phyloP scores from a whole-genome alignment of 2,329 filamentous ascomycete species.

The Nothophaeocryptopus gaeumannii region DNA sequence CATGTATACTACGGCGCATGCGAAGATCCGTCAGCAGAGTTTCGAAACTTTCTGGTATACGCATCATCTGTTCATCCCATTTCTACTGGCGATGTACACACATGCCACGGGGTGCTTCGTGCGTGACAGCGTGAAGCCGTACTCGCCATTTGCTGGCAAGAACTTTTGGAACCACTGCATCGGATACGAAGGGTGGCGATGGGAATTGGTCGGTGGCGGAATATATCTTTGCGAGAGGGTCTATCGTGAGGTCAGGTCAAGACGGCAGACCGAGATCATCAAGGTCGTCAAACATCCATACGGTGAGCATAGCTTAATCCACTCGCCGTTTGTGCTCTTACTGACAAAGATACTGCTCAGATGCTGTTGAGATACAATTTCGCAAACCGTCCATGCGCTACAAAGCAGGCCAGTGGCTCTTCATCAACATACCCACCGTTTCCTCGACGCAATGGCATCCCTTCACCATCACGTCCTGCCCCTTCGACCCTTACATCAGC shows the following conservation, averaged over 20 bases:
- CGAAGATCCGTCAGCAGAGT: slow-evolving; percentile 90
- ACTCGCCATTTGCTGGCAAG: slow-evolving; percentile 80
- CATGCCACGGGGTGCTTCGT: slow-evolving; percentile 97
- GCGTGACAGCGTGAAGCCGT: slow-evolving; percentile 67
- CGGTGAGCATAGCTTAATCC: slow-evolving; percentile 54
- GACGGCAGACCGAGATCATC: slow-evolving; percentile 82
- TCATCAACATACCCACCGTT: slow-evolving; percentile 86
- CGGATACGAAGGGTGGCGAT: slow-evolving; percentile 94
- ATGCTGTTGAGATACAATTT: slow-evolving; percentile 97
- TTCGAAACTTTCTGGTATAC: slow-evolving; percentile 99
- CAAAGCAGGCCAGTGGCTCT: slow-evolving; percentile 97
- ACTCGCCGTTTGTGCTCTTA: not conserved
- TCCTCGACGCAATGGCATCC: slow-evolving; percentile 95
- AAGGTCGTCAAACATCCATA: slow-evolving; percentile 95
- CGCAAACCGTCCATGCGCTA: slow-evolving; percentile 94
- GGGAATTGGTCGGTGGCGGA: slow-evolving; percentile 83
- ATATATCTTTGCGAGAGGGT: slow-evolving; percentile 85
- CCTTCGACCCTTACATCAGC: slow-evolving; percentile 90
- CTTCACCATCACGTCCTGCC: slow-evolving; percentile 98
- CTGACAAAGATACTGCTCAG: slow-evolving; percentile 42
- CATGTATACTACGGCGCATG: slow-evolving; percentile 95
- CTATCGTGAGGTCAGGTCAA: slow-evolving; percentile 83
- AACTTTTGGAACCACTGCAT: slow-evolving; percentile 89
- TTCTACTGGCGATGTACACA: slow-evolving; percentile 88
- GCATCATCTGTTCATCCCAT: slow-evolving; percentile 96